Conservation (phyloP, 768 basidiomycete genomes). For the Mycena amicta region DNA sequence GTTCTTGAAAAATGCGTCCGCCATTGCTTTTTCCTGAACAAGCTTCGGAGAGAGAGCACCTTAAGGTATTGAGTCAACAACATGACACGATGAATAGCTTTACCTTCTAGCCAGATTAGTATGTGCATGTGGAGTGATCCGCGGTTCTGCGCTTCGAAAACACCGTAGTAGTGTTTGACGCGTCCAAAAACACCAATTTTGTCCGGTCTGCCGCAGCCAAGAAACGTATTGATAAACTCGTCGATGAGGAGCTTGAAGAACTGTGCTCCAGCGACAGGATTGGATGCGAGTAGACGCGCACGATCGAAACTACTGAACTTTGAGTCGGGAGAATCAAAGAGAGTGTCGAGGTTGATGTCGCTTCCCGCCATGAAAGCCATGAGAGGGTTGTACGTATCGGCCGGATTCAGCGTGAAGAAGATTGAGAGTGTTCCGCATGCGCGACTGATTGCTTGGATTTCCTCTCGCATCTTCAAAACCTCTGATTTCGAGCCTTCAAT, state of each 20-base stretch:
- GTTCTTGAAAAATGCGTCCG: slow-evolving; percentile 4
- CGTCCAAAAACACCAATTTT: slow-evolving; percentile 32
- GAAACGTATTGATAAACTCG: slow-evolving; percentile 25
- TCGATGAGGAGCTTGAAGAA: slow-evolving; percentile 36
- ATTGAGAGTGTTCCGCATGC: slow-evolving; percentile 14
- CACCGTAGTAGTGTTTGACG: slow-evolving; percentile 27
- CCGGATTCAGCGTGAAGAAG: slow-evolving; percentile 26
- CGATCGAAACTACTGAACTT: slow-evolving; percentile 12
- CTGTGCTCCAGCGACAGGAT: slow-evolving; percentile 36
- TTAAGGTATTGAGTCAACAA: background rate
- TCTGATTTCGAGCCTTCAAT: slow-evolving; percentile 21
- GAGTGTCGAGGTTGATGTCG: slow-evolving; percentile 23
- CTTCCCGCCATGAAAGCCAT: slow-evolving; percentile 14
- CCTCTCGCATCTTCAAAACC: slow-evolving; percentile 15
- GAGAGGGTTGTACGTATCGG: slow-evolving; percentile 23
- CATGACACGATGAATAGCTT: background rate
- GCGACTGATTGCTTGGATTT: slow-evolving; percentile 20
- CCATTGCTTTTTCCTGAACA: slow-evolving; percentile 7
- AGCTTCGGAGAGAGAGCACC: slow-evolving; percentile 16
- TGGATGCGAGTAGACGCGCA: slow-evolving; percentile 21
- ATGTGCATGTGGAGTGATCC: slow-evolving; percentile 31
- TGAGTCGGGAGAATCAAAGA: slow-evolving; percentile 10
- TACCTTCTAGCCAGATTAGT: slow-evolving; percentile 7
- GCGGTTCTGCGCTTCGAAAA: slow-evolving; percentile 33
- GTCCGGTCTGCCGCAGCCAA: slow-evolving; percentile 21